Conservation (phyloP, 108 stramenopile species). For the Mediolabrus comicus region DNA sequence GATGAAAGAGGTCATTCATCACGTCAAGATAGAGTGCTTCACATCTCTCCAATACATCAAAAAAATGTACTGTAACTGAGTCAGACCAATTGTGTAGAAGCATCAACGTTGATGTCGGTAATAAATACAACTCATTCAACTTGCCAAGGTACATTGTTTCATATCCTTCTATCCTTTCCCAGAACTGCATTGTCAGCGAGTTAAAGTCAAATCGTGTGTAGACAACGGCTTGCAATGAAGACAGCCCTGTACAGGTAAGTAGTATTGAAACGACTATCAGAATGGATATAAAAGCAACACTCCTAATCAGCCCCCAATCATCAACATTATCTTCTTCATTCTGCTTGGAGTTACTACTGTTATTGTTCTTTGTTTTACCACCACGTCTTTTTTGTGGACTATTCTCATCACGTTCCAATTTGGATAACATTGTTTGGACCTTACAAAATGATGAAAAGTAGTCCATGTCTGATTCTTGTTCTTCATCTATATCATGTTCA, state of each 20-base stretch:
- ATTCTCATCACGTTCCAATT: conserved; percentile 1
- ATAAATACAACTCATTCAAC: neutral
- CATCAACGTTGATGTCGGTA: neutral
- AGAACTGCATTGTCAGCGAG: neutral
- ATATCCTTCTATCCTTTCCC: neutral
- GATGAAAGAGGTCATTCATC: neutral
- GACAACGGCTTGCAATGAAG: neutral
- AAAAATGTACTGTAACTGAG: neutral
- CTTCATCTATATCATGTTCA: neutral
- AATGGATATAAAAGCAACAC: neutral
- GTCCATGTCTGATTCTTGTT: neutral
- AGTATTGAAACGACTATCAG: neutral
- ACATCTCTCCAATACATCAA: neutral
- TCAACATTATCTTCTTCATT: neutral
- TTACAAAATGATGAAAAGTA: conserved; percentile 10
- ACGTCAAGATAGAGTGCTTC: neutral
- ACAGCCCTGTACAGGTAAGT: neutral
- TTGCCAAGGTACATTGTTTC: neutral
- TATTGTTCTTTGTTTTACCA: neutral
- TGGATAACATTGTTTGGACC: conserved; percentile 6
- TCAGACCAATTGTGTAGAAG: neutral
- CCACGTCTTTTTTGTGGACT: neutral
- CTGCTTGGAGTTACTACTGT: neutral
- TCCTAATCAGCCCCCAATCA: neutral
- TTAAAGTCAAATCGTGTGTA: neutral